These are phyloP conservation scores for Metarhizium anisopliae DNA, from an alignment of 2,329 filamentous ascomycete genomes.

Conservation along the genomic window DNA sequence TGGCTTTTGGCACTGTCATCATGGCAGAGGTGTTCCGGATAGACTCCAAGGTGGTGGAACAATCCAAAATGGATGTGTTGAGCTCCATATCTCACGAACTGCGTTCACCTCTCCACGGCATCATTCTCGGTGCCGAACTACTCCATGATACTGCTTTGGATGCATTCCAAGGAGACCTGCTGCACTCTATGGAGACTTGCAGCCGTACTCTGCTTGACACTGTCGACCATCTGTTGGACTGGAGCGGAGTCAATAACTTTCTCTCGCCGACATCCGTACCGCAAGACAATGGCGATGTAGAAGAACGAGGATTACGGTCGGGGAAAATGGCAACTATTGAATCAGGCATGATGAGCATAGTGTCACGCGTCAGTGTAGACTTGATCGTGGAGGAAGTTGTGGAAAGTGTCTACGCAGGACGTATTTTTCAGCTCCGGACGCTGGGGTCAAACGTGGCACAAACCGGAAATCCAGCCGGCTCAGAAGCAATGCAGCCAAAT, in stretches of 20 bases:
- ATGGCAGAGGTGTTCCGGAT: slow-evolving; percentile 47
- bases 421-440: slow-evolving; percentile 23
- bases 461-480: not conserved
- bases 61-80: slow-evolving; percentile 48
- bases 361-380: slow-evolving; percentile 25
- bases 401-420: slow-evolving; percentile 37
- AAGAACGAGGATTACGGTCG: slow-evolving; percentile 5
- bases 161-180: slow-evolving; percentile 35
- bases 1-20: slow-evolving; percentile 43
- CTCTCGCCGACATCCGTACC: slow-evolving; percentile 2
- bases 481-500: not conserved
- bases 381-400: slow-evolving; percentile 35
- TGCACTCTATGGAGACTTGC: slow-evolving; percentile 41
- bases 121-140: slow-evolving; percentile 44
- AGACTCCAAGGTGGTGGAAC: slow-evolving; percentile 26
- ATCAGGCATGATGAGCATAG: slow-evolving; percentile 10
- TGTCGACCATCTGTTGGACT: slow-evolving; percentile 44
- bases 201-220: slow-evolving; percentile 43
- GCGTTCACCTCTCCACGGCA: slow-evolving; percentile 51
- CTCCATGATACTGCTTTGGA: slow-evolving; percentile 41
- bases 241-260: slow-evolving; percentile 43
- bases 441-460: not conserved
- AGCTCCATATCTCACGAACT: slow-evolving; percentile 54
- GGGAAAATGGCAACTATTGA: slow-evolving; percentile 6
- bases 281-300: slow-evolving; percentile 1